Base-by-base conservation (phyloP, 805 yeast species). In the Tetrapisispora fleetii region DNA sequence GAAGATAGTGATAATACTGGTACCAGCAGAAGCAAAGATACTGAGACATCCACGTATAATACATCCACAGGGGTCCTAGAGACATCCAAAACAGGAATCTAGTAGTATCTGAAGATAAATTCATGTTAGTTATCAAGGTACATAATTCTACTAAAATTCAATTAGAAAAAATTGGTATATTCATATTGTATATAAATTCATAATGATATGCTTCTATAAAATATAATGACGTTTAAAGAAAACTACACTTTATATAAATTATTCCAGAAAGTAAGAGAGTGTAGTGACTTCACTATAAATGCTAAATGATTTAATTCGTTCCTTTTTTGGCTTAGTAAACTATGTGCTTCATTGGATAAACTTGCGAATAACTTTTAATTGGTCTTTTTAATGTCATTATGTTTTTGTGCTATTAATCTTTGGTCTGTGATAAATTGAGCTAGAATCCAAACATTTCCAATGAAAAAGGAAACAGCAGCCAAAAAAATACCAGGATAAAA, bases 401-500 rank as follows among this genome's bases (percentile, higher is more conserved):
- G 18, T 18, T 27, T n/a, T 6, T 11, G 2, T 17, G 44, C 27
- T 17, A 18, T 30, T 10, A 28, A 11, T n/a, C 44, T 24, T 41
- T 41, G 44, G 52, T 73, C 76, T 14, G 69, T 72, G 17, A 85
- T 74, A 45, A 83, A 75, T 32, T 70, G 70, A 2, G 80, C 81
- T 37, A 84, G 59, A 5, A 82, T 69, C 74, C 78, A 77, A 50
- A 81, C 72, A 55, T 86, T 86, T 17, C 75, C 72, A 5, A 76
- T 46, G 61, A 82, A 86, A 66, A 87, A 85, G 22, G 68, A 60
- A 4, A 75, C 54, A 3, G 89, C 73, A 10, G 85, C 74, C 32
- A 63, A 60, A 45, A 84, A 73, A 10, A 87, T 63, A 7, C 78
- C 79, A 4, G 79, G 78, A 56, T 69, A 77, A 60, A 85, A 87